Evolutionary conservation across 306 rosid genomes (phyloP).

Genomic region (Pyrus betulifolia): DNA sequence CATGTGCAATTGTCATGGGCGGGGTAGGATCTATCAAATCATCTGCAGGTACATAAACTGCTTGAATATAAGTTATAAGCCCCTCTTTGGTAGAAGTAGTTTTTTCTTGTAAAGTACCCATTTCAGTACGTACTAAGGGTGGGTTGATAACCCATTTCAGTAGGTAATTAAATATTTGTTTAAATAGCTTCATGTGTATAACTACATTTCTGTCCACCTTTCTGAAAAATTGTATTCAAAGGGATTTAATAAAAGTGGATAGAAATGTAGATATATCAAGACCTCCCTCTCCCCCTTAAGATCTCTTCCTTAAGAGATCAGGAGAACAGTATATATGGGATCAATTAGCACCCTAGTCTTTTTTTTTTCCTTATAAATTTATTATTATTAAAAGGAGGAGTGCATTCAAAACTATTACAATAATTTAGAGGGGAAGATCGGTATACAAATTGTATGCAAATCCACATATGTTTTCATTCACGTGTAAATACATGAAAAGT

Average conservation of each 20-base stretch:
- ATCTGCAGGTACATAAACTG: too few relatives aligned
- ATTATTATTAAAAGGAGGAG: too few relatives aligned
- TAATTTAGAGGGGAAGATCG: too few relatives aligned
- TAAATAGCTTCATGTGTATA: too few relatives aligned
- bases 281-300: background rate
- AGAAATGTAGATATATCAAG: background rate
- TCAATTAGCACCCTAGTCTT: background rate
- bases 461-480: background rate
- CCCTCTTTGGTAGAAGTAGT: background rate
- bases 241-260: background rate
- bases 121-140: background rate
- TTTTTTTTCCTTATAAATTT: too few relatives aligned
- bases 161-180: too few relatives aligned
- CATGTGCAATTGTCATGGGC: background rate
- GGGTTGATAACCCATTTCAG: background rate
- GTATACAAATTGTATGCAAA: background rate
- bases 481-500: too few relatives aligned
- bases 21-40: background rate
- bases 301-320: background rate
- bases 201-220: too few relatives aligned
- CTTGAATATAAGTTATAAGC: too few relatives aligned
- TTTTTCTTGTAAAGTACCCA: background rate
- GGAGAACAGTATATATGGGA: background rate
- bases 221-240: background rate
- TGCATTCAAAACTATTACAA: too few relatives aligned